Evolutionary conservation across 805 yeast genomes (phyloP).

Genomic region (Teunomyces stri): DNA sequence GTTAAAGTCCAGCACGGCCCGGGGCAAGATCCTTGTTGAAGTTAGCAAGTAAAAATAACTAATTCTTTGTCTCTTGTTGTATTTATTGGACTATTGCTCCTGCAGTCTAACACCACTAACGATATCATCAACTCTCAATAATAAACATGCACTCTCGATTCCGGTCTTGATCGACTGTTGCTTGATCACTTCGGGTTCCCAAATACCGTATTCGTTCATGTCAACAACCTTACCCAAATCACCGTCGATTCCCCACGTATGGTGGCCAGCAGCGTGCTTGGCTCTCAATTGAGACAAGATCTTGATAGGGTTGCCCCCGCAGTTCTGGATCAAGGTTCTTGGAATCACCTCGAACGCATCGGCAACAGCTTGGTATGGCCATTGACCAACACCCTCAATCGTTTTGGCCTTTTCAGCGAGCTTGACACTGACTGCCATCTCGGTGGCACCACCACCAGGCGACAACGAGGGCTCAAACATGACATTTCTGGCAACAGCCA

Average conservation of each 20-base stretch:
- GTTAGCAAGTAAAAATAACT: slow-evolving; percentile 10
- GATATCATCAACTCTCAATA: slow-evolving; percentile 95
- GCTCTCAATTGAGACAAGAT: slow-evolving; percentile 89
- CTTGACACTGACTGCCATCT: slow-evolving; percentile 93
- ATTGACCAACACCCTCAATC: slow-evolving; percentile 92
- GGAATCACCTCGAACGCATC: slow-evolving; percentile 99
- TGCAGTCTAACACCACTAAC: slow-evolving; percentile 87
- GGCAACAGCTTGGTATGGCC: slow-evolving; percentile 99
- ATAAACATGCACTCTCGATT: slow-evolving; percentile 91
- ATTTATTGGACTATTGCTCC: slow-evolving; percentile 10
- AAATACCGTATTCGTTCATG: slow-evolving; percentile 92
- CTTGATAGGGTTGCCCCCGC: slow-evolving; percentile 96
- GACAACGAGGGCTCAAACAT: slow-evolving; percentile 90
- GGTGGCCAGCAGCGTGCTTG: slow-evolving; percentile 87
- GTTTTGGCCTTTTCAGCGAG: slow-evolving; percentile 87
- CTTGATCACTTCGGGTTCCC: slow-evolving; percentile 99
- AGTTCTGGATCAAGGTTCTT: slow-evolving; percentile 93
- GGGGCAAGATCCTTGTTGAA: slow-evolving; percentile 62
- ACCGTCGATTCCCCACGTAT: slow-evolving; percentile 91
- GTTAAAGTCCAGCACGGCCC: slow-evolving; percentile 46
- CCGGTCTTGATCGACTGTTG: slow-evolving; percentile 98
- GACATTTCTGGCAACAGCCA: slow-evolving; percentile 96
- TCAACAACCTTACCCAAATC: slow-evolving; percentile 91
- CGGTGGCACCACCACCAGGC: slow-evolving; percentile 99
- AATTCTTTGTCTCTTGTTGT: neutral